Evolutionary conservation across 2,329 filamentous ascomycete species (phyloP).

Genomic region (Aspergillus luchuensis): DNA sequence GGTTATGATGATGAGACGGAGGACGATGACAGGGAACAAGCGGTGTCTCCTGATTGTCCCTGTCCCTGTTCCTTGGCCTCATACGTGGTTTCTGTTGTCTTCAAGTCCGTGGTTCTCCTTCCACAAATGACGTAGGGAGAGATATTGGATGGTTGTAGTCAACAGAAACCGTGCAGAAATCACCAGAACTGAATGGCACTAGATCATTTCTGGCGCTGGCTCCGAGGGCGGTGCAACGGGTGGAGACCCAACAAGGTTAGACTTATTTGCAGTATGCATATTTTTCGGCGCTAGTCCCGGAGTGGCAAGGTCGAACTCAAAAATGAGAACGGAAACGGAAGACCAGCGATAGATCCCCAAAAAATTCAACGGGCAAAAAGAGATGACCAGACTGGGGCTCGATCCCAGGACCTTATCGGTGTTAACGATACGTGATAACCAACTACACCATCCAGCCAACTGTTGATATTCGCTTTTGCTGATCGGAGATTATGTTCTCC

Average conservation of each 20-base stretch:
- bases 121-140: too few relatives aligned
- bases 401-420: constrained; percentile 36
- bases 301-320: background rate
- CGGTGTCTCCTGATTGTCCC: background rate
- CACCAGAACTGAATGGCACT: background rate
- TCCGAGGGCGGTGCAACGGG: background rate
- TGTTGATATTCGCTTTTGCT: background rate
- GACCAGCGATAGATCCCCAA: background rate
- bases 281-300: background rate
- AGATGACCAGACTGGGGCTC: constrained; percentile 29
- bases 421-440: constrained; percentile 41
- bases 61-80: background rate
- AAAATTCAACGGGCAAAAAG: constrained; percentile 18
- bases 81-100: too few relatives aligned
- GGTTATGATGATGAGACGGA: background rate
- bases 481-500: too few relatives aligned
- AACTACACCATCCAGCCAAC: constrained; percentile 17
- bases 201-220: background rate
- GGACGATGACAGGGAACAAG: background rate
- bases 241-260: background rate
- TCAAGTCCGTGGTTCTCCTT: too few relatives aligned
- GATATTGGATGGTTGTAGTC: too few relatives aligned
- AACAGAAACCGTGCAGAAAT: background rate
- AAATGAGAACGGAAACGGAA: background rate
- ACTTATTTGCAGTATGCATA: background rate